These are phyloP conservation scores for Ganoderma multipileum DNA, from an alignment of 1,284 basidiomycete species.

Conservation along the genomic window DNA sequence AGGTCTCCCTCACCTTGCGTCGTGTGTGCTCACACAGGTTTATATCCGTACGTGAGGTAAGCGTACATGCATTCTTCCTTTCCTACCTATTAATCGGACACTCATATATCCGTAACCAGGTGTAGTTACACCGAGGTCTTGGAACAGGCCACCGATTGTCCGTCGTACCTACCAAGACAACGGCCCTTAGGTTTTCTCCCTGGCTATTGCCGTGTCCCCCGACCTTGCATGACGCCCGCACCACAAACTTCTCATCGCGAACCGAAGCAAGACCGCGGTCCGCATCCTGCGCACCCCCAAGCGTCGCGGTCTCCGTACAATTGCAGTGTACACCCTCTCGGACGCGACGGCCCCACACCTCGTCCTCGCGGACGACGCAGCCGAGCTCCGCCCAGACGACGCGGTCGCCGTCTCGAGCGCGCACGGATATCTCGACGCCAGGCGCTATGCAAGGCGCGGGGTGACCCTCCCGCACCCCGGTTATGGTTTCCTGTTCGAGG, in stretches of 20 bases:
- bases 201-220: not conserved
- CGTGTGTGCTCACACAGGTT: not conserved
- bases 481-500: no score
- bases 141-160: not conserved
- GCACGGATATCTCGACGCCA: no score
- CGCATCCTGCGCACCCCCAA: constrained; percentile 63
- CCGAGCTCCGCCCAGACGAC: no score
- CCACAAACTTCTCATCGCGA: not conserved
- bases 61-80: not conserved
- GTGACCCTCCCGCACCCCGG: no score
- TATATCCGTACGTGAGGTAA: not conserved
- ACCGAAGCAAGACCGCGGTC: no score
- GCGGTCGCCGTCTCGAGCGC: no score
- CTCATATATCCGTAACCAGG: not conserved
- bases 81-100: not conserved
- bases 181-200: not conserved
- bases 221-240: not conserved
- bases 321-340: constrained; percentile 56
- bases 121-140: not conserved
- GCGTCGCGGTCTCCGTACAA: constrained; percentile 48
- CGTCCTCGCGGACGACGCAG: no score
- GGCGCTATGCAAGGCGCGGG: no score
- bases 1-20: no score
- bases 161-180: not conserved
- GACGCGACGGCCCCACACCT: no score